Conservation (phyloP, 2,329 filamentous ascomycete species). For the Phialophora chinensis region DNA sequence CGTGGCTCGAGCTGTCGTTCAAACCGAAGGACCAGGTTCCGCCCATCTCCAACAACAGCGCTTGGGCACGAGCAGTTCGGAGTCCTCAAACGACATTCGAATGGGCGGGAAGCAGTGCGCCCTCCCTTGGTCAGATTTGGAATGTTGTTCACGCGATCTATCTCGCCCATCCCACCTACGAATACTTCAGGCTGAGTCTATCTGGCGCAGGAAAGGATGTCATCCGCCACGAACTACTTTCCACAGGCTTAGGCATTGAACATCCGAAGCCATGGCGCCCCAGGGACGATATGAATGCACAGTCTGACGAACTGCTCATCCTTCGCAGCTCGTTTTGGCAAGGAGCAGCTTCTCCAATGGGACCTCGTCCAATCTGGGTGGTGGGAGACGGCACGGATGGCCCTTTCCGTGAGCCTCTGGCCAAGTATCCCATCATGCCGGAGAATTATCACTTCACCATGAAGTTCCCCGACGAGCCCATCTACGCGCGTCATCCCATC, state of each 20-base stretch:
- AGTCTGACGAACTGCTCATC: slow-evolving; percentile 52
- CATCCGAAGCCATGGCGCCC: slow-evolving; percentile 49
- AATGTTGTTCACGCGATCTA: slow-evolving; percentile 49
- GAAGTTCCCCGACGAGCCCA: slow-evolving; percentile 48
- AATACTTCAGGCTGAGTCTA: slow-evolving; percentile 47
- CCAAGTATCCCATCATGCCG: slow-evolving; percentile 52
- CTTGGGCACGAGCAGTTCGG: slow-evolving; percentile 46
- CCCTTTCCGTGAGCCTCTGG: slow-evolving; percentile 46
- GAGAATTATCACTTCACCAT: slow-evolving; percentile 47
- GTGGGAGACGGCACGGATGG: slow-evolving; percentile 36
- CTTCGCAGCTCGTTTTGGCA: slow-evolving; percentile 70
- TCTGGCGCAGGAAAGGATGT: slow-evolving; percentile 41
- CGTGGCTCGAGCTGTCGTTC: slow-evolving; percentile 42
- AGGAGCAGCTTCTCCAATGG: slow-evolving; percentile 70
- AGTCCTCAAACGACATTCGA: slow-evolving; percentile 43
- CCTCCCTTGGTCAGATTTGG: slow-evolving; percentile 50
- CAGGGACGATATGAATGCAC: slow-evolving; percentile 22
- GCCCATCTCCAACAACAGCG: slow-evolving; percentile 47
- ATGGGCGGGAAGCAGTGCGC: slow-evolving; percentile 44
- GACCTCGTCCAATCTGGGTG: slow-evolving; percentile 66
- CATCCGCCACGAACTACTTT: slow-evolving; percentile 43
- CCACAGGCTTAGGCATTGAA: slow-evolving; percentile 51
- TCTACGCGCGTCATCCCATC: slow-evolving; percentile 71
- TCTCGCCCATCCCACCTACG: slow-evolving; percentile 43
- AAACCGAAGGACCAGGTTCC: slow-evolving; percentile 39